Evolutionary conservation across 108 stramenopile genomes (phyloP), one percentile per base, ranked within the genome.

Genomic region (Cylindrotheca closterium): DNA sequence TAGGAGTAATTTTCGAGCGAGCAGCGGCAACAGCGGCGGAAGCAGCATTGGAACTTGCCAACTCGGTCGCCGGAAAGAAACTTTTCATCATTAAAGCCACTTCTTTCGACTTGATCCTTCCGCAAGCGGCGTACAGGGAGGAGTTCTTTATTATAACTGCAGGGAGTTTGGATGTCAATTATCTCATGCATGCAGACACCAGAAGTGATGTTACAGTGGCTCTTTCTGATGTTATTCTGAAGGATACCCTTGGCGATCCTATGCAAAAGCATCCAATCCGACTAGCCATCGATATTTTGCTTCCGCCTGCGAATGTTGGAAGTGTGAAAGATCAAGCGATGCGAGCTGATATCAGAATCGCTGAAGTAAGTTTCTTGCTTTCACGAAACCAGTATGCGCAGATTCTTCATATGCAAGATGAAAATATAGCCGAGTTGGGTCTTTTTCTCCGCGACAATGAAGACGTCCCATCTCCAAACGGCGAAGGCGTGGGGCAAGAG

Each of bases 281-380:
- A n/a, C 67, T 88, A 50, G 56, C 66, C 19, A 60, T 91, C 3
- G 50, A 71, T 31, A 78, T 82, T 19, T 23, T 53, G 46, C 51
- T 91, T 32, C 85, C 87, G 1, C 70, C 83, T 12, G 70, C 70
- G 47, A 73, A 68, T 17, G 57, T 72, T 54, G 79, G 77, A 8
- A 78, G 73, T 2, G 56, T 73, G 21, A 87, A 93, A 21, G 89
- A 91, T 48, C 73, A 82, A 57, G 88, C 89, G 22, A 94, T 87
- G 67, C 66, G 59, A 60, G 72, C 91, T 22, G 66, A 64, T 2
- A 75, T 91, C 19, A 49, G 70, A 29, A 85, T 89, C 22, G 76
- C 86, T 7, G 56, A 67, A 19, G 88, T 87, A 26, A 59, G 51
- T 3, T 82, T 94, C 42, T 4, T 74, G 47, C 30, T 94, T 15